These are phyloP conservation scores for Aspergillus latus DNA, from an alignment of 2,329 filamentous ascomycete species.

Conservation along the genomic window DNA sequence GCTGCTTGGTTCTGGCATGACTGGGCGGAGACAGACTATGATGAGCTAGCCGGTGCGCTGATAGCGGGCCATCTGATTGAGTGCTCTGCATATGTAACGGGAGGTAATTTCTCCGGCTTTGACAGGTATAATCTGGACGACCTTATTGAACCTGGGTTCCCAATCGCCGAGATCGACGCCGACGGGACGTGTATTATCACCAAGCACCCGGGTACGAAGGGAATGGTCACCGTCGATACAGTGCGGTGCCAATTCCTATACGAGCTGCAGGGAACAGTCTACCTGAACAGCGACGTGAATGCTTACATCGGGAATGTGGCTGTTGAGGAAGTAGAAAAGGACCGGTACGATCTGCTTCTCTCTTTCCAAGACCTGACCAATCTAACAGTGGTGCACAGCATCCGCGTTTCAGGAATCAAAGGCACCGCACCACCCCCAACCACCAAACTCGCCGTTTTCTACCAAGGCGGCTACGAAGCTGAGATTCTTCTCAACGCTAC, in stretches of 20 bases:
- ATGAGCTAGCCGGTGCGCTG: conserved; percentile 52
- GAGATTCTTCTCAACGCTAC: conserved; percentile 49
- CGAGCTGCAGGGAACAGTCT: conserved; percentile 50
- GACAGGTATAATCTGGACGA: conserved; percentile 41
- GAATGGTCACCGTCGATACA: conserved; percentile 41
- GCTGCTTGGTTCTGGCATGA: conserved; percentile 58
- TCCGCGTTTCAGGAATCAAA: conserved; percentile 43
- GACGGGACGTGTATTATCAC: conserved; percentile 51
- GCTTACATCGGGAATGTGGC: conserved; percentile 41
- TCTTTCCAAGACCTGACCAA: not conserved
- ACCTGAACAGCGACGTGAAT: conserved; percentile 50
- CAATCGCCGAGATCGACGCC: conserved; percentile 51
- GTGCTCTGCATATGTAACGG: conserved; percentile 56
- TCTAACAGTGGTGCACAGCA: conserved; percentile 27
- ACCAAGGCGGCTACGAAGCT: conserved; percentile 50
- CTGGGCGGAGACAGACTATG: conserved; percentile 51
- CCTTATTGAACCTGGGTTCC: conserved; percentile 48
- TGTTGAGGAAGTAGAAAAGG: conserved; percentile 38
- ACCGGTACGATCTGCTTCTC: conserved; percentile 22
- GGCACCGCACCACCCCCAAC: conserved; percentile 51
- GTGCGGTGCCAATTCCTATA: conserved; percentile 53
- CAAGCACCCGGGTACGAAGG: conserved; percentile 49
- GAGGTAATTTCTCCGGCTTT: conserved; percentile 56
- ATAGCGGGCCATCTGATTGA: conserved; percentile 57
- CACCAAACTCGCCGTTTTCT: conserved; percentile 55